A percentile compares a stretch with the other conserved stretches of the same genome.
These are phyloP conservation scores for Pyricularia grisea DNA, from an alignment of 2,329 filamentous ascomycete genomes.

Conservation along the genomic window DNA sequence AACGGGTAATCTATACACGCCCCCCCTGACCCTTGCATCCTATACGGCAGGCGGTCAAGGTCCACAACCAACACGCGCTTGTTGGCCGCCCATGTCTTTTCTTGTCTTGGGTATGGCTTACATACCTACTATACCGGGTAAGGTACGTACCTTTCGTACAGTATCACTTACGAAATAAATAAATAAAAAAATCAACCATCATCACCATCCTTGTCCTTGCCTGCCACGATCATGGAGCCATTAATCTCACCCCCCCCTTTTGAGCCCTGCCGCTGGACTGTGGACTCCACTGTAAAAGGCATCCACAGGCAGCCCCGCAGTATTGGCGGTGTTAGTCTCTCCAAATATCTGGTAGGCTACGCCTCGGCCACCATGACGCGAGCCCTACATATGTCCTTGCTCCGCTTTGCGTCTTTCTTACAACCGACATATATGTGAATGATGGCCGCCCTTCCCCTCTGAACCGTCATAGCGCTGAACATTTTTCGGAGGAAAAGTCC, in stretches of 20 bases:
- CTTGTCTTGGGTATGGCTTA: neutral
- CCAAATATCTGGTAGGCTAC: neutral
- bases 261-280: neutral
- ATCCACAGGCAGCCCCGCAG: neutral
- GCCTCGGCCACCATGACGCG: slow-evolving; percentile 2
- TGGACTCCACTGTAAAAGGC: neutral
- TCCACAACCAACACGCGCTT: neutral
- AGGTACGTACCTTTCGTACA: neutral
- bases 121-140: neutral
- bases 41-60: neutral
- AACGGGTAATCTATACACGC: neutral
- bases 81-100: neutral
- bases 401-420: slow-evolving; percentile 1
- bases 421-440: slow-evolving; percentile 14
- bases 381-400: slow-evolving; percentile 2
- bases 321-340: neutral
- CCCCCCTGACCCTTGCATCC: neutral
- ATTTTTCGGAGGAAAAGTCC: slow-evolving; percentile 9
- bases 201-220: neutral
- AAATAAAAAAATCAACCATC: neutral
- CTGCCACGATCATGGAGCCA: neutral
- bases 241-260: neutral
- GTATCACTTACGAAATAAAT: neutral
- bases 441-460: slow-evolving; percentile 8
- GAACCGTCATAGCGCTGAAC: slow-evolving; percentile 9